phyloP scores from a whole-genome alignment of 176 grass and related monocot species.

The Saccharum officinarum region DNA sequence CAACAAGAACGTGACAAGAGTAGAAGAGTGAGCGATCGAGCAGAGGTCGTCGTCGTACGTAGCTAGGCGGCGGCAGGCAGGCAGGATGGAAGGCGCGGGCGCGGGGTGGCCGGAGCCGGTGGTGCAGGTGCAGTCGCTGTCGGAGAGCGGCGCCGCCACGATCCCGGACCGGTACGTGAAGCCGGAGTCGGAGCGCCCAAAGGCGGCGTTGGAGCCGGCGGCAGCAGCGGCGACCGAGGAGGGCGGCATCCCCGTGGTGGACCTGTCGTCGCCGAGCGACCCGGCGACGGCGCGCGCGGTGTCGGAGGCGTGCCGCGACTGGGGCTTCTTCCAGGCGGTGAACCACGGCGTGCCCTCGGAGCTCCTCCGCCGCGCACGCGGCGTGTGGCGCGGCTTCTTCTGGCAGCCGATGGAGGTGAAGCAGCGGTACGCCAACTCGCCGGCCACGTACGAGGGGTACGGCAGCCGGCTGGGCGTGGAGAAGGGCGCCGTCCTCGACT shows the following conservation, averaged over 20 bases:
- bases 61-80: no score
- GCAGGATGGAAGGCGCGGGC: no score
- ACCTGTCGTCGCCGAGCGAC: constrained; percentile 37
- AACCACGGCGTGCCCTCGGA: constrained; percentile 65
- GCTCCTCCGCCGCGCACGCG: constrained; percentile 39
- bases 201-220: not conserved
- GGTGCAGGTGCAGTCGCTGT: constrained; percentile 72
- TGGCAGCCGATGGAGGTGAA: constrained; percentile 37
- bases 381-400: not conserved
- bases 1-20: no score
- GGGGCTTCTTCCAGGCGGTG: constrained; percentile 95
- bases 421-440: constrained; percentile 74
- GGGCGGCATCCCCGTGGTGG: constrained; percentile 58
- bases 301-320: constrained; percentile 59
- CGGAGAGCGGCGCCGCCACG: constrained; percentile 46
- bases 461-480: constrained; percentile 79
- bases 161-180: constrained; percentile 72
- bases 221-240: not conserved
- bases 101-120: constrained; percentile 77
- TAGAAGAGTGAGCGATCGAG: no score
- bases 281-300: constrained; percentile 31
- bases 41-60: no score
- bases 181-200: constrained; percentile 46
- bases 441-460: constrained; percentile 84
- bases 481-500: constrained; percentile 69